Evolutionary conservation across 73 alveolate genomes (phyloP), one percentile per base, ranked within the genome.

Genomic region (Paramecium primaurelia): DNA sequence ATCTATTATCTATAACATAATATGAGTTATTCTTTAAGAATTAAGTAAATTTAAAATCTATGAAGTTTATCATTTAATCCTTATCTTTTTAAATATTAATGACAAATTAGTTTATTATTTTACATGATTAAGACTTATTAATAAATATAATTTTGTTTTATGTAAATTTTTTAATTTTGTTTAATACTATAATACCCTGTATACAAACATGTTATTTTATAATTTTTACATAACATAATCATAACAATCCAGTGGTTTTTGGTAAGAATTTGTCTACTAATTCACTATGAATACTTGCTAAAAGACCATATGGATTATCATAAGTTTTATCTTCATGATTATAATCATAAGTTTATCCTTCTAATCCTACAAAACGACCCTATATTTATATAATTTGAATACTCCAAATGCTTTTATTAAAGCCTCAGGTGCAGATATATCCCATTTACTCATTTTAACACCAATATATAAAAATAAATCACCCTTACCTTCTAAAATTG

Each of bases 351-450:
- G 12, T 12, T 73, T 73, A 73, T 30, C 60, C 87, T 6, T 36
- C 87, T n/a, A 73, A 73, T 73, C 87, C 87, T 44, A 37, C n/a
- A n/a, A 73, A 73, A 16, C 47, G 40, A 12, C 91, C 91, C 44
- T 45, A 32, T 20, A 4, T 75, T 3, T 4, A 80, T n/a, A 18
- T 20, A 80, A 20, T 80, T 18, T 75, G 38, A 58, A 22, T 32
- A 93, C 97, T 18, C 97, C 97, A 12, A 60, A 92, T 4, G 95
- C 97, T 58, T 93, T 49, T 75, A 96, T 11, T 86, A 96, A 45
- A 32, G 98, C 99, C 44, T 96, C 97, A 5, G 97, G 92, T 10
- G 98, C 99, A 51, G 97, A 94, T 58, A 86, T 95, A 75, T 96
- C 99, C 98, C 99, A 96, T n/a, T 90, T 89, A 12, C 93, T 75